Base-by-base conservation (phyloP, 2,329 filamentous ascomycete species). In the Aspergillus fructus region DNA sequence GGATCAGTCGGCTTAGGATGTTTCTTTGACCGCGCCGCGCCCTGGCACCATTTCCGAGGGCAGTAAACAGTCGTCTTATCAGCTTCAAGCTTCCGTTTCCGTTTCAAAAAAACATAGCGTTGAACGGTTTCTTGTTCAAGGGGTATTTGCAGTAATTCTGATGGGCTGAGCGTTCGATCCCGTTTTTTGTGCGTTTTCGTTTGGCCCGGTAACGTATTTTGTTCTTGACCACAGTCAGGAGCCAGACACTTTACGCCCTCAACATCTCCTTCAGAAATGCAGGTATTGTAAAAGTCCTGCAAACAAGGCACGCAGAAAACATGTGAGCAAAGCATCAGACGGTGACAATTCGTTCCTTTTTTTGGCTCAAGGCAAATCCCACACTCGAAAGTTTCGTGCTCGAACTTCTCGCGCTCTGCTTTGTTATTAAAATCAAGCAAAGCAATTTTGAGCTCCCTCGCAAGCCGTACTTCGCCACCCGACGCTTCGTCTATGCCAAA, bases 1-100 rank as follows among this genome's bases (percentile, higher is more conserved):
- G 89, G 77, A 4, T 88, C 87, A n/a, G 81, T 74, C 4, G 88
- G 88, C 68, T 90, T 91, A 58, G 82, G 87, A 73, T 90, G 86
- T 66, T 83, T 86, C 69, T 88, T 89, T 21, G 89, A 91, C 46
- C 86, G 85, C 24, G 93, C 93, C 3, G 93, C 90, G 5, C 91
- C 93, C 73, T 94, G 90, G 71, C 94, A 99, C 91, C 93, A 97
- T 55, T 87, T 82, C 8, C 94, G 85, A 0, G 94, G 94, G 68
- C 94, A 99, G 72, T 96, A 97, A 34, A 97, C 84, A 0, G 93
- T 97, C 58, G 87, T 89, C 68, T 93, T 96, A 74, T 97, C 93
- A 0, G 91, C 88, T 73, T 97, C 94, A 3, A 97, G 84, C 71
- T 91, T 89, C 63, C 89, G 90, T 78, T 97, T 97, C 68, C 96